These are phyloP conservation scores for Starmerella khaoyaiensis DNA, from an alignment of 805 yeast species.

Conservation along the genomic window DNA sequence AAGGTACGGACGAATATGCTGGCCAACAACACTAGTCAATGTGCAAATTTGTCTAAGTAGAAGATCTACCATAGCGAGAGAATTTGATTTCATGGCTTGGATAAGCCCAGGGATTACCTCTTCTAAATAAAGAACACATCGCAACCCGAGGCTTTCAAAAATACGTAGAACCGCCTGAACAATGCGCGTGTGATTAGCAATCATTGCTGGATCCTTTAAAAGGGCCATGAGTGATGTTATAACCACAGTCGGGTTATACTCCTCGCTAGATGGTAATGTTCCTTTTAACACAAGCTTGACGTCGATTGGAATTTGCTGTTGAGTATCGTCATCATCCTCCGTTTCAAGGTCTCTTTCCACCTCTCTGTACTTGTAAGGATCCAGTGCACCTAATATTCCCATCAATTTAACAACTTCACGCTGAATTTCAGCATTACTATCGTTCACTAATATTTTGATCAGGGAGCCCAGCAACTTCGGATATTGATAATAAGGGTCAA, in stretches of 20 bases:
- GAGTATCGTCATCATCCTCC: conserved; percentile 35
- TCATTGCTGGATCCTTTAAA: conserved; percentile 69
- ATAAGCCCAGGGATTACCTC: conserved; percentile 81
- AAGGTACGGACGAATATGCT: conserved; percentile 76
- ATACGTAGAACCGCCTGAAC: conserved; percentile 90
- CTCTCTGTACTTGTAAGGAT: conserved; percentile 89
- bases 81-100: conserved; percentile 61
- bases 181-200: conserved; percentile 77
- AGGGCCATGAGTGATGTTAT: conserved; percentile 73
- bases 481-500: conserved; percentile 81
- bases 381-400: conserved; percentile 92
- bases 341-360: conserved; percentile 57
- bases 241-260: conserved; percentile 90
- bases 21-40: conserved; percentile 68
- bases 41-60: conserved; percentile 81
- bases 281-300: conserved; percentile 85
- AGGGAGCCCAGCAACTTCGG: conserved; percentile 78
- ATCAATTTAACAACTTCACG: conserved; percentile 79
- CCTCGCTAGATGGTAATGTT: conserved; percentile 79
- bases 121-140: conserved; percentile 79
- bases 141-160: conserved; percentile 73
- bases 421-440: conserved; percentile 52
- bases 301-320: conserved; percentile 81
- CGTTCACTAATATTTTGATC: conserved; percentile 70
- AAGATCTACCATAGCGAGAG: conserved; percentile 66